phyloP scores from a whole-genome alignment of 495 filamentous ascomycete species.

The Penicillium lividum region DNA sequence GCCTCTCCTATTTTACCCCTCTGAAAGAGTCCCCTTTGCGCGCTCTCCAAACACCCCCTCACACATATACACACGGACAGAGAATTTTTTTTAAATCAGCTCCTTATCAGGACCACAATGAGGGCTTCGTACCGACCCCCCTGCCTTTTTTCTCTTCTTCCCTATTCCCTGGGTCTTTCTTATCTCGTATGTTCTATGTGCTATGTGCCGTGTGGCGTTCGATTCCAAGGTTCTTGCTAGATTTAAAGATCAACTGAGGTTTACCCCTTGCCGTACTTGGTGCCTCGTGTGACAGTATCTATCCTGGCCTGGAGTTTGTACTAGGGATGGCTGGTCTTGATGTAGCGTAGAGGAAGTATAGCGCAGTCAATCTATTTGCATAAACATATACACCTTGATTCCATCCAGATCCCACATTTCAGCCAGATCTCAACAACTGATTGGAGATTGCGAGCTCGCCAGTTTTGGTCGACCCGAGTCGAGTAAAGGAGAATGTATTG shows the following conservation, averaged over 20 bases:
- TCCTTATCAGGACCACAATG: slow-evolving; percentile 36
- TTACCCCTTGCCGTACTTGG: slow-evolving; percentile 2
- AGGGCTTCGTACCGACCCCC: slow-evolving; percentile 28
- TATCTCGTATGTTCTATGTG: slow-evolving; percentile 18
- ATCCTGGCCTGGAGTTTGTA: neutral
- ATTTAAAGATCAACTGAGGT: slow-evolving; percentile 25
- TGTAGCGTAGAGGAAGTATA: too few species aligned
- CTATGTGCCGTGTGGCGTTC: slow-evolving; percentile 27
- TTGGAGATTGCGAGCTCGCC: too few species aligned
- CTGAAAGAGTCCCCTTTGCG: slow-evolving; percentile 33
- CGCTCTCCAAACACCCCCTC: slow-evolving; percentile 30
- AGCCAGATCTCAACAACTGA: too few species aligned
- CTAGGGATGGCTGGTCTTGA: neutral
- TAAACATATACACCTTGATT: too few species aligned
- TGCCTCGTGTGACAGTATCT: neutral
- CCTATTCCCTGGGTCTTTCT: slow-evolving; percentile 12
- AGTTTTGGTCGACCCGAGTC: too few species aligned
- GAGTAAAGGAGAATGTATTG: too few species aligned
- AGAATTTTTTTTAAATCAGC: slow-evolving; percentile 33
- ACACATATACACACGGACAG: slow-evolving; percentile 34
- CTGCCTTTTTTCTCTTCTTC: slow-evolving; percentile 17
- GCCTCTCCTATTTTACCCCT: slow-evolving; percentile 32
- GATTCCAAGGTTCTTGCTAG: slow-evolving; percentile 21
- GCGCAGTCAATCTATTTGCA: too few species aligned
- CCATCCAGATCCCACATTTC: too few species aligned